These are phyloP conservation scores for Lizonia empirigonia DNA, from an alignment of 2,329 filamentous ascomycete genomes.

Conservation along the genomic window DNA sequence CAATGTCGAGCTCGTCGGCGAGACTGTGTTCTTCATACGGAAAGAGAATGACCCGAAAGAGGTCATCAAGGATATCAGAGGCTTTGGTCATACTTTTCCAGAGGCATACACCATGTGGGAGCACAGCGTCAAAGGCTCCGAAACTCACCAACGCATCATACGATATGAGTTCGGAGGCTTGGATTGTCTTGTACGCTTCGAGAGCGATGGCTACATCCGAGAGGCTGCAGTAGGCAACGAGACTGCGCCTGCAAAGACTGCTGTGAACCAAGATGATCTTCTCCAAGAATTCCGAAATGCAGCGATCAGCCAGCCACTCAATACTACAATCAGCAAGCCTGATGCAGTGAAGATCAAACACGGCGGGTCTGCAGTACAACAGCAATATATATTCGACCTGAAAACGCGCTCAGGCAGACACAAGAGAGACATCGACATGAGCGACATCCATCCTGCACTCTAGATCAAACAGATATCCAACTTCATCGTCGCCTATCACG, in stretches of 20 bases:
- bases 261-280: too few relatives aligned
- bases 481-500: conserved; percentile 59
- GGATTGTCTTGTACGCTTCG: conserved; percentile 59
- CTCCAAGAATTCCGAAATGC: too few relatives aligned
- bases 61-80: conserved; percentile 59
- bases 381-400: conserved; percentile 60
- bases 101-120: conserved; percentile 71
- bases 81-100: conserved; percentile 70
- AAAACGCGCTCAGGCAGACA: conserved; percentile 55
- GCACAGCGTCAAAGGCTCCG: conserved; percentile 58
- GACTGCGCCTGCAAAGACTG: too few relatives aligned
- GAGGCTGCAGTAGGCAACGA: too few relatives aligned
- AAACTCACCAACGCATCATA: conserved; percentile 65
- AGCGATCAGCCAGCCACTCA: too few relatives aligned
- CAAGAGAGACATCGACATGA: conserved; percentile 43
- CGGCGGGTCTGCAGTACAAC: too few relatives aligned
- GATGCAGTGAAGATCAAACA: too few relatives aligned
- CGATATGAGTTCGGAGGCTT: conserved; percentile 62
- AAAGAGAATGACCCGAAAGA: conserved; percentile 66
- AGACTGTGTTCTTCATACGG: conserved; percentile 67
- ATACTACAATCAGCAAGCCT: too few relatives aligned
- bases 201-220: conserved; percentile 66
- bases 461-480: conserved; percentile 60
- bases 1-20: conserved; percentile 60
- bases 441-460: conserved; percentile 52